Evolutionary conservation across 495 filamentous ascomycete genomes (phyloP).

Genomic region (Astrothelium macrocarpum): DNA sequence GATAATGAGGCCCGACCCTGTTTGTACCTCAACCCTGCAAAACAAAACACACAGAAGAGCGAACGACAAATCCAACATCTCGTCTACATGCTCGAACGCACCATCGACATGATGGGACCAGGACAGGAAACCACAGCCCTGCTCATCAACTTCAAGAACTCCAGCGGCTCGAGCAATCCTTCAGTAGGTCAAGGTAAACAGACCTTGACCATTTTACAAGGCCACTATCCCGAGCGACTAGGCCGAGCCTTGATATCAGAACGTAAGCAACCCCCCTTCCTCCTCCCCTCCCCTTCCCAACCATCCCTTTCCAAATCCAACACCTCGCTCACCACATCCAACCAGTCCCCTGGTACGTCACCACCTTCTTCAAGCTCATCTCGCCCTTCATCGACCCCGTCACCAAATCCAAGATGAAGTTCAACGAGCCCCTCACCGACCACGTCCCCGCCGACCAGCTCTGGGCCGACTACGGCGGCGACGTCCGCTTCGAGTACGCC

Average conservation of each 20-base stretch:
- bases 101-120: conserved; percentile 76
- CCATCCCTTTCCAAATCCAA: not conserved
- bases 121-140: conserved; percentile 78
- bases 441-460: conserved; percentile 72
- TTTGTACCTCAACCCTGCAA: conserved; percentile 76
- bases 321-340: no score
- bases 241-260: conserved; percentile 82
- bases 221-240: conserved; percentile 89
- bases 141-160: conserved; percentile 80
- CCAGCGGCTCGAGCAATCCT: conserved; percentile 64
- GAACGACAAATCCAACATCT: conserved; percentile 90
- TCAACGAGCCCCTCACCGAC: conserved; percentile 75
- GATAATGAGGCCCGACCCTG: conserved; percentile 77
- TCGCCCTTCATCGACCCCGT: conserved; percentile 90
- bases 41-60: conserved; percentile 82
- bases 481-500: conserved; percentile 75
- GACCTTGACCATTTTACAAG: conserved; percentile 78
- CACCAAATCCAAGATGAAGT: conserved; percentile 86
- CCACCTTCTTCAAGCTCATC: conserved; percentile 89
- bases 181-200: conserved; percentile 65
- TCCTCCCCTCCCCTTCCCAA: not conserved
- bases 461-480: conserved; percentile 56
- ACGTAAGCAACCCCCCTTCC: conserved; percentile 40
- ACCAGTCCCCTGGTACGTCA: conserved; percentile 82
- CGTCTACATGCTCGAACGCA: conserved; percentile 88